Evolutionary conservation across 2,329 filamentous ascomycete species (phyloP).

Genomic region (Nakataea oryzae): DNA sequence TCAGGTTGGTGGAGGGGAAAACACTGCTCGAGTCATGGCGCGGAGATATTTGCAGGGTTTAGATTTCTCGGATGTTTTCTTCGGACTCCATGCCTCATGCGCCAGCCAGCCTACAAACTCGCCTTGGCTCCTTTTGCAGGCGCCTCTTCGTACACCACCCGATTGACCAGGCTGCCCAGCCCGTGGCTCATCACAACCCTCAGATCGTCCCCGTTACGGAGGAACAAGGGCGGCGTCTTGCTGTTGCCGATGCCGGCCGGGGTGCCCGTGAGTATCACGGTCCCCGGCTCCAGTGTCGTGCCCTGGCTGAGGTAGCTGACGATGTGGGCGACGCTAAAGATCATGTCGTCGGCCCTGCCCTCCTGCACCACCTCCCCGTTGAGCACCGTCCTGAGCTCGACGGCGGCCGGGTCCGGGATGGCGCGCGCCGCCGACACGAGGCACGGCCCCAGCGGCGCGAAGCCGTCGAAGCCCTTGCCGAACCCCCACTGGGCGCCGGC

Average conservation of each 20-base stretch:
- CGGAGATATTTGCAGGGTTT: no score
- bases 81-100: no score
- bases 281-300: slow-evolving; percentile 24
- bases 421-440: slow-evolving; percentile 18
- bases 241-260: slow-evolving; percentile 29
- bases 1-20: no score
- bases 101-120: no score
- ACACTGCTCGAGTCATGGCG: no score
- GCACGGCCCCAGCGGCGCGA: slow-evolving; percentile 23
- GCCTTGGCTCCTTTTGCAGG: no score
- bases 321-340: slow-evolving; percentile 23
- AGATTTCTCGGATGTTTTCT: no score
- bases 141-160: no score
- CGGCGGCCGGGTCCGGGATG: slow-evolving; percentile 18
- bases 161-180: no score
- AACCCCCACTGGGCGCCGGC: slow-evolving; percentile 26
- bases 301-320: slow-evolving; percentile 24
- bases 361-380: slow-evolving; percentile 26
- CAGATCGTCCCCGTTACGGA: slow-evolving; percentile 15
- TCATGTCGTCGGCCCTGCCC: slow-evolving; percentile 18
- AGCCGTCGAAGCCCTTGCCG: slow-evolving; percentile 25
- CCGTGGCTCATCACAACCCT: slow-evolving; percentile 18
- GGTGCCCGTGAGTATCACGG: slow-evolving; percentile 28
- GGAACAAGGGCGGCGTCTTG: slow-evolving; percentile 18
- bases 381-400: slow-evolving; percentile 20